Conservation (phyloP, 2,329 filamentous ascomycete genomes). For the Ceratocystis papillata region DNA sequence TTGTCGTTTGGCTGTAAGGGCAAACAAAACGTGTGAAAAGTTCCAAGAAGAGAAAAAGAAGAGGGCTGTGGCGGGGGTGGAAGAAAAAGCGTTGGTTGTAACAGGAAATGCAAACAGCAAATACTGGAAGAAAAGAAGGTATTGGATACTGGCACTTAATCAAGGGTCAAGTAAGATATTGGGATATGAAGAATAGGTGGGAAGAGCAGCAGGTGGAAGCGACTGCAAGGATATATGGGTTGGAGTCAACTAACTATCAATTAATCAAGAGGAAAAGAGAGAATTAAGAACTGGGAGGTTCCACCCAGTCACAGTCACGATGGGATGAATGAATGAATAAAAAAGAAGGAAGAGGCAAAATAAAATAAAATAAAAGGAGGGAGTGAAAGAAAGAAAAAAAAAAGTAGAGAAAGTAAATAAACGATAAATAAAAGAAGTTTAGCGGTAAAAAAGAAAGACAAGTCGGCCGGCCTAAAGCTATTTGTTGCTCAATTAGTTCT, state of each 20-base stretch:
- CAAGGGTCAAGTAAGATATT: conserved; percentile 7
- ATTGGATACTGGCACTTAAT: not conserved
- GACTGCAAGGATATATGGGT: conserved; percentile 1
- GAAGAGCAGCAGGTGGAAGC: not conserved
- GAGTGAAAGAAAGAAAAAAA: not conserved
- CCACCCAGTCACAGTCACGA: not conserved
- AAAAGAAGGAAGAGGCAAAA: conserved; percentile 4
- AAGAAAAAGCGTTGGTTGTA: not conserved
- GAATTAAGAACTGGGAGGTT: not conserved
- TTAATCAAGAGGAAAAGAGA: conserved; percentile 7
- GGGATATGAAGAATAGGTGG: conserved; percentile 9
- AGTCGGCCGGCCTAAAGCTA: not conserved
- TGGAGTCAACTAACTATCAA: not conserved
- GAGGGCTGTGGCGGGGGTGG: not conserved
- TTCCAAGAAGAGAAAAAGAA: not conserved
- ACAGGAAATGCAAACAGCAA: conserved; percentile 1
- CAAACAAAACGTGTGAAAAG: not conserved
- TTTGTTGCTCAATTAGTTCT: too few relatives aligned
- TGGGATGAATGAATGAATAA: not conserved
- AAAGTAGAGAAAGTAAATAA: conserved; percentile 7
- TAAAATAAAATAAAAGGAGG: not conserved
- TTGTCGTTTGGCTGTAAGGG: not conserved
- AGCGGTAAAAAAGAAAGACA: conserved; percentile 13
- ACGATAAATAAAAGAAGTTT: not conserved
- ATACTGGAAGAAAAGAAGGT: not conserved